These are phyloP conservation scores for Reutealis trisperma DNA, from an alignment of 345 rosid species.

Conservation along the genomic window DNA sequence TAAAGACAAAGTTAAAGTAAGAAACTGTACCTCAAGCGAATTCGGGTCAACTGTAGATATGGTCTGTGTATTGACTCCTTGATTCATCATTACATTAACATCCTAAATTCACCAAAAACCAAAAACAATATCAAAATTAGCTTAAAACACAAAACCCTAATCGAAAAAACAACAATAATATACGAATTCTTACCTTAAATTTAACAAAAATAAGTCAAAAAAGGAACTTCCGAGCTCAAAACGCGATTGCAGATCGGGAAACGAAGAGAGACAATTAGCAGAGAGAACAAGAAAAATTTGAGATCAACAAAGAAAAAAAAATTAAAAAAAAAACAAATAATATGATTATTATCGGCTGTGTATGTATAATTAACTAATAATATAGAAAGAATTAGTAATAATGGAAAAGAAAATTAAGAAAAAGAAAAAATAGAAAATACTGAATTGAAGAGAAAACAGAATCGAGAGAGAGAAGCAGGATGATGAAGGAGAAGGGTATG, in stretches of 20 bases:
- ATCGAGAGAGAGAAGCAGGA: neutral
- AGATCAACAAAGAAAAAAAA: conserved; percentile 15
- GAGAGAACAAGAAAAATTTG: conserved; percentile 1
- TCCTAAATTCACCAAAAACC: conserved; percentile 37
- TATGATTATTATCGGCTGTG: neutral
- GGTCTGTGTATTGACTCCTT: conserved; percentile 62
- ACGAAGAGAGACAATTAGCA: conserved; percentile 7
- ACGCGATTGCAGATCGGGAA: conserved; percentile 13
- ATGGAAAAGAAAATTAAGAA: neutral
- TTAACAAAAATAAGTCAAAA: neutral
- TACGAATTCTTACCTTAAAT: conserved; percentile 18
- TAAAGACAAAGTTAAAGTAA: neutral
- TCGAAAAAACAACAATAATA: neutral
- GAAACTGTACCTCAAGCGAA: conserved; percentile 60
- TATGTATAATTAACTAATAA: neutral
- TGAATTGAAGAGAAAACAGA: neutral
- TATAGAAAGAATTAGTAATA: neutral
- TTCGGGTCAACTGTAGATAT: conserved; percentile 58
- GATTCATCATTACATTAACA: conserved; percentile 70
- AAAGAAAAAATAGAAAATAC: neutral
- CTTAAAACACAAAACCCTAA: conserved; percentile 37
- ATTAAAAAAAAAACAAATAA: neutral
- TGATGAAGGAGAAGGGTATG: neutral
- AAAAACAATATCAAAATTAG: neutral
- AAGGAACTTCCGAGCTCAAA: neutral